Conservation (phyloP, 202 grass and related monocot species). For the Bolboschoenoplectus hybrid region DNA sequence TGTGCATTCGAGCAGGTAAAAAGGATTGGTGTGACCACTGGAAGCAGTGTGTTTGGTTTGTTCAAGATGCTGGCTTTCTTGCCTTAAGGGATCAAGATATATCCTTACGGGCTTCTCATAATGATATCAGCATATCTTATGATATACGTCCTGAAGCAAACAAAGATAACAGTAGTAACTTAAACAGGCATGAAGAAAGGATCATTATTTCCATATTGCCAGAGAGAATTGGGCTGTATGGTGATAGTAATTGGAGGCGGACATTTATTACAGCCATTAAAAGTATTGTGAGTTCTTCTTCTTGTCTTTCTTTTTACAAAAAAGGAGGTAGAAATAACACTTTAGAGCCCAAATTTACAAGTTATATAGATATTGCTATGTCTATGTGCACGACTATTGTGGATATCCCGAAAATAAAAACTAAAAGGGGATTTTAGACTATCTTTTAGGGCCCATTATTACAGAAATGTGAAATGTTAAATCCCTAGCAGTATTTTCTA, state of each 20-base stretch:
- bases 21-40: constrained; percentile 93
- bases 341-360: constrained; percentile 7
- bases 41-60: constrained; percentile 98
- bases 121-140: constrained; percentile 83
- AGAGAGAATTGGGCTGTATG: constrained; percentile 80
- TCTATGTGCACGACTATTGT: neutral
- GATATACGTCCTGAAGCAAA: constrained; percentile 40
- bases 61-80: constrained; percentile 47
- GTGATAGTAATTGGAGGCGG: constrained; percentile 77
- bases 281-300: constrained; percentile 65
- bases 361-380: constrained; percentile 6
- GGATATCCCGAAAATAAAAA: neutral
- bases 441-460: neutral
- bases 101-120: constrained; percentile 68
- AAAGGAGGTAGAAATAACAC: neutral
- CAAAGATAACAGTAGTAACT: constrained; percentile 26
- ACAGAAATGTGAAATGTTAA: constrained; percentile 20
- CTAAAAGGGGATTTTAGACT: neutral
- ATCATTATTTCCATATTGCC: constrained; percentile 60
- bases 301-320: neutral
- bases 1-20: constrained; percentile 46
- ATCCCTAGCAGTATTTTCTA: constrained; percentile 17
- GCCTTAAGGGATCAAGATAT: constrained; percentile 57
- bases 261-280: constrained; percentile 51
- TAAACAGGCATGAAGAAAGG: constrained; percentile 33